Evolutionary conservation across 2,329 filamentous ascomycete genomes (phyloP).

Genomic region (Monosporascus cannonballus): DNA sequence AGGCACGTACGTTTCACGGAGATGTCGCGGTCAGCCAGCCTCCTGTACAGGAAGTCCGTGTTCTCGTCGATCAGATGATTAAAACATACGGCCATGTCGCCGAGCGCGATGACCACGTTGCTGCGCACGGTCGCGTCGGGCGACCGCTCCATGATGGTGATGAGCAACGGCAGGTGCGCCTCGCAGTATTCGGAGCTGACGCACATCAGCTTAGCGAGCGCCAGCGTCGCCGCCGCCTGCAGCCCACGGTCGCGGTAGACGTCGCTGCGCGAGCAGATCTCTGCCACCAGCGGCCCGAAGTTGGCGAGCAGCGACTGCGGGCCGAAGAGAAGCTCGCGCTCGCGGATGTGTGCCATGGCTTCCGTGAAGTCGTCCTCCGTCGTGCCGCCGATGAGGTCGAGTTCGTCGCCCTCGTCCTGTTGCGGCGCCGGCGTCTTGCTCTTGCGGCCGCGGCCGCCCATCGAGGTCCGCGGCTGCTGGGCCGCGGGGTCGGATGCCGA

Average conservation of each 20-base stretch:
- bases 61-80: conserved; percentile 99
- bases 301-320: conserved; percentile 77
- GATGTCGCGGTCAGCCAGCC: conserved; percentile 79
- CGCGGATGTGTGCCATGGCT: conserved; percentile 76
- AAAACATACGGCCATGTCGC: conserved; percentile 99
- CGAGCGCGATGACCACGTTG: conserved; percentile 93
- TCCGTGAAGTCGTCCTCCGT: conserved; percentile 92
- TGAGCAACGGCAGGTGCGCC: conserved; percentile 81
- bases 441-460: conserved; percentile 22
- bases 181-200: conserved; percentile 97
- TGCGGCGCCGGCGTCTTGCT: conserved; percentile 37
- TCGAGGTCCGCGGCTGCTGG: conserved; percentile 20
- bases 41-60: conserved; percentile 93
- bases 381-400: conserved; percentile 94
- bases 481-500: conserved; percentile 34
- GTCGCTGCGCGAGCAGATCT: conserved; percentile 93
- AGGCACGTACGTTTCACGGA: conserved; percentile 95
- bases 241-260: conserved; percentile 84
- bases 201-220: conserved; percentile 97
- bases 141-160: conserved; percentile 95
- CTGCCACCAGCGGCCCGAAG: conserved; percentile 85
- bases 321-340: conserved; percentile 75
- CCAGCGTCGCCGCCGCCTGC: conserved; percentile 88
- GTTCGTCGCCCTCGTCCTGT: conserved; percentile 72
- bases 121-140: conserved; percentile 87